A percentile compares a stretch with the other conserved stretches of the same genome.
Conservation (phyloP, 306 rosid species). For the Cucumis hystrix region DNA sequence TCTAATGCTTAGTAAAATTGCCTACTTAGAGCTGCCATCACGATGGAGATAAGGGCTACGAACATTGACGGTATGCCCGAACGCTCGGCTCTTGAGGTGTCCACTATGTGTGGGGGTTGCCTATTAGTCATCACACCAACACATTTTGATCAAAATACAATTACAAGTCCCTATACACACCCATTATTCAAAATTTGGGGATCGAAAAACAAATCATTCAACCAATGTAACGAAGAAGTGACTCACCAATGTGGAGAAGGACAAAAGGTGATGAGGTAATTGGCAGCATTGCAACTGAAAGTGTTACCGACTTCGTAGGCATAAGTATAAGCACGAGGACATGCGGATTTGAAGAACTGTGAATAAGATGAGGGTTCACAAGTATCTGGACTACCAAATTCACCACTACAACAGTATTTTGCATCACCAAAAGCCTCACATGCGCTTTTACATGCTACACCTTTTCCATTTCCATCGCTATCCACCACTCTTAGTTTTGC, state of each 20-base stretch:
- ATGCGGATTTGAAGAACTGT: slow-evolving; percentile 49
- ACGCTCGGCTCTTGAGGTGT: slow-evolving; percentile 14
- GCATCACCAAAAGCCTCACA: slow-evolving; percentile 78
- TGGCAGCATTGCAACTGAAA: slow-evolving; percentile 43
- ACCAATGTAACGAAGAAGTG: too few species aligned
- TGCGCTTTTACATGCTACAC: slow-evolving; percentile 86
- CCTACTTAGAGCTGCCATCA: slow-evolving; percentile 10
- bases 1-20: not conserved
- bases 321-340: slow-evolving; percentile 77
- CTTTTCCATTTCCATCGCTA: not conserved
- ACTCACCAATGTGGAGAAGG: slow-evolving; percentile 28
- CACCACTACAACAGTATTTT: slow-evolving; percentile 70
- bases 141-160: too few species aligned
- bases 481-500: slow-evolving; percentile 28
- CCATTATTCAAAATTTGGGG: too few species aligned
- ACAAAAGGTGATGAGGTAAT: slow-evolving; percentile 65
- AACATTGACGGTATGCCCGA: not conserved
- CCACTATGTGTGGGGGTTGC: slow-evolving; percentile 26
- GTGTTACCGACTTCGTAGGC: slow-evolving; percentile 85
- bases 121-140: too few species aligned
- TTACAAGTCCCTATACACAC: too few species aligned
- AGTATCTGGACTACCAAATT: slow-evolving; percentile 41
- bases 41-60: not conserved
- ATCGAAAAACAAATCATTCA: too few species aligned
- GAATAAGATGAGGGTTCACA: slow-evolving; percentile 71